These are phyloP conservation scores for Saksenaea oblongispora DNA, from an alignment of 371 early-diverging fungal species.

Conservation along the genomic window DNA sequence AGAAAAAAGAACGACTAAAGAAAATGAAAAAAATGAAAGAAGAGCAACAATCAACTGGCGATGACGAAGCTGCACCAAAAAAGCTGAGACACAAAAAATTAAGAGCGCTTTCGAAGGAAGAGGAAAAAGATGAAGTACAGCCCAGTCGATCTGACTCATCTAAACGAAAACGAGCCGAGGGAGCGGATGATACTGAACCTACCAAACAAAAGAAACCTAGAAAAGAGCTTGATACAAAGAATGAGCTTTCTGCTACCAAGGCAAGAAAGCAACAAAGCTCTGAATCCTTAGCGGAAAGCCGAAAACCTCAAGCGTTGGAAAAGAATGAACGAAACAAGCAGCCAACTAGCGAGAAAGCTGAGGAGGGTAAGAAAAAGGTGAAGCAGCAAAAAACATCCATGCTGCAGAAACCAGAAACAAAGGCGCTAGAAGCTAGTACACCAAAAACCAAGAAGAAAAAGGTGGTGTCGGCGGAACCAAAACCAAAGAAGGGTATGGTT, in stretches of 20 bases:
- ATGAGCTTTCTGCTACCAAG: background rate
- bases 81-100: conserved; percentile 11
- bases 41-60: conserved; percentile 4
- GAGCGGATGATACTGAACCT: background rate
- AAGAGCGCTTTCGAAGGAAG: conserved; percentile 12
- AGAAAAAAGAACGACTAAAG: conserved; percentile 43
- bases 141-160: background rate
- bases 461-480: conserved; percentile 22
- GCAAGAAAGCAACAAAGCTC: background rate
- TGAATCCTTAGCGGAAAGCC: background rate
- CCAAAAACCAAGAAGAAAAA: conserved; percentile 1
- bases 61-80: conserved; percentile 19
- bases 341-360: background rate
- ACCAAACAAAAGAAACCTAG: background rate
- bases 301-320: background rate
- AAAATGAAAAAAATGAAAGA: conserved; percentile 29
- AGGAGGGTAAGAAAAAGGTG: background rate
- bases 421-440: background rate
- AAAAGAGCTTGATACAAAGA: background rate
- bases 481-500: conserved; percentile 25
- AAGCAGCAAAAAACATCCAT: background rate
- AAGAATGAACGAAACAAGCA: background rate
- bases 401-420: background rate
- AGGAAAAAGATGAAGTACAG: conserved; percentile 9
- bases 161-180: background rate